phyloP scores from a whole-genome alignment of 2,329 filamentous ascomycete genomes.

The Ceratocystis lukuohia region DNA sequence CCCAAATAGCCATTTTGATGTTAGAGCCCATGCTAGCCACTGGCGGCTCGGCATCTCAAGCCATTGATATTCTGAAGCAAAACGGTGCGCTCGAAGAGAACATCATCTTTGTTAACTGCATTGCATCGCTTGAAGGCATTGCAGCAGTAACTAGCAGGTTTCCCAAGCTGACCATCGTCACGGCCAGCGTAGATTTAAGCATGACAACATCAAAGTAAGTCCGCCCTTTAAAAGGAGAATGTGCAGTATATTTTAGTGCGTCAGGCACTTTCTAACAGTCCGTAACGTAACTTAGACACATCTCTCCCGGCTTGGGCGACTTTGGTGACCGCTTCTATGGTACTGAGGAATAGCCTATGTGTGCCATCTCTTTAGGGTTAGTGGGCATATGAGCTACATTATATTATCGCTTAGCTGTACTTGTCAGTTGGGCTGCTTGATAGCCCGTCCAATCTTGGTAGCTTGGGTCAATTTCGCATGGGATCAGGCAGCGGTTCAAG shows the following conservation, averaged over 20 bases:
- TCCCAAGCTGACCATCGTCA: constrained; percentile 22
- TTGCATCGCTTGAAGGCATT: constrained; percentile 24
- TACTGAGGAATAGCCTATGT: constrained; percentile 4
- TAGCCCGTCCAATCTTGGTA: neutral
- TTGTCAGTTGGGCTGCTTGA: neutral
- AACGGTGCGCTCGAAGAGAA: constrained; percentile 22
- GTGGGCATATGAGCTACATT: neutral
- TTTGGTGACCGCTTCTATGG: constrained; percentile 28
- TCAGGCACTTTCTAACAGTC: neutral
- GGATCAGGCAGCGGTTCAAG: neutral
- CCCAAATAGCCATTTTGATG: constrained; percentile 21
- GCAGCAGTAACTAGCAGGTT: constrained; percentile 21
- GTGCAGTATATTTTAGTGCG: neutral
- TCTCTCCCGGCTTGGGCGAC: constrained; percentile 28
- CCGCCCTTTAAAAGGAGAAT: neutral
- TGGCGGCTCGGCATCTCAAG: constrained; percentile 22
- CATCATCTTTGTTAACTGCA: constrained; percentile 25
- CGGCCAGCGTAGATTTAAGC: constrained; percentile 21
- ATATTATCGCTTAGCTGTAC: neutral
- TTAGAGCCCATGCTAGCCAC: constrained; percentile 24
- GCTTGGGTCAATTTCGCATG: neutral
- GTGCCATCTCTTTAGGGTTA: neutral
- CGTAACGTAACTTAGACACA: constrained; percentile 23
- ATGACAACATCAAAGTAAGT: constrained; percentile 21
- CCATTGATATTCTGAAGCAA: constrained; percentile 21